Evolutionary conservation across 192 early-diverging fungal genomes (phyloP).

Genomic region (Rhizophagus prolifer): DNA sequence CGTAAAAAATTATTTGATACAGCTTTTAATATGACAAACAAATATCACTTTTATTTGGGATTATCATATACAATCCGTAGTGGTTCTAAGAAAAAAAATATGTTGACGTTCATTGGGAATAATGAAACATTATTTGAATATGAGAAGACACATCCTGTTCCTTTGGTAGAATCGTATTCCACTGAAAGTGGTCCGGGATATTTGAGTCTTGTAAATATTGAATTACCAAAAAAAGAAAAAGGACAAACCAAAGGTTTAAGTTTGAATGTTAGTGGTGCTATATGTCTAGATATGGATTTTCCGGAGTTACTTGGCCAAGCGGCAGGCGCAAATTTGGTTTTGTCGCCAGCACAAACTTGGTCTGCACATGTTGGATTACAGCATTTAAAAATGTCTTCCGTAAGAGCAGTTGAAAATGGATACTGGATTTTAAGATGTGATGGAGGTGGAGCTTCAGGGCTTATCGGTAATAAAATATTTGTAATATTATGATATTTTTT

Average conservation of each 20-base stretch:
- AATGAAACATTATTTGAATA: slow-evolving; percentile 40
- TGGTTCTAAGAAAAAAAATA: slow-evolving; percentile 33
- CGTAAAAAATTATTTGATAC: slow-evolving; percentile 6
- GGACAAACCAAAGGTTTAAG: neutral
- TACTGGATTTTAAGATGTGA: slow-evolving; percentile 30
- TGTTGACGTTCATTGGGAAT: slow-evolving; percentile 39
- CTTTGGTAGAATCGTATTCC: slow-evolving; percentile 38
- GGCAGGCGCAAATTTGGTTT: neutral
- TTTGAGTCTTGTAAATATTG: slow-evolving; percentile 34
- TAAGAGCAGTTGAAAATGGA: slow-evolving; percentile 16
- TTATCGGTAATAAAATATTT: neutral
- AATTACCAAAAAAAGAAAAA: slow-evolving; percentile 26
- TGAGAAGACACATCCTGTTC: slow-evolving; percentile 47
- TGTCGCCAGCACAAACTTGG: slow-evolving; percentile 26
- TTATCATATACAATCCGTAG: slow-evolving; percentile 30
- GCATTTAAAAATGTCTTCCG: slow-evolving; percentile 17
- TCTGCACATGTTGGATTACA: neutral
- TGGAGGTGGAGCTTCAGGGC: neutral
- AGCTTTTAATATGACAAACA: slow-evolving; percentile 26
- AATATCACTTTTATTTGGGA: slow-evolving; percentile 34
- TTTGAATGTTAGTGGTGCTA: slow-evolving; percentile 35
- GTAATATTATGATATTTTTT: neutral
- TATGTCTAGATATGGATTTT: slow-evolving; percentile 53
- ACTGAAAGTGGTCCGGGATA: slow-evolving; percentile 36
- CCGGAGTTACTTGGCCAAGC: slow-evolving; percentile 43